Conservation (phyloP, 768 basidiomycete species). For the Dacryopinax primogenitus region DNA sequence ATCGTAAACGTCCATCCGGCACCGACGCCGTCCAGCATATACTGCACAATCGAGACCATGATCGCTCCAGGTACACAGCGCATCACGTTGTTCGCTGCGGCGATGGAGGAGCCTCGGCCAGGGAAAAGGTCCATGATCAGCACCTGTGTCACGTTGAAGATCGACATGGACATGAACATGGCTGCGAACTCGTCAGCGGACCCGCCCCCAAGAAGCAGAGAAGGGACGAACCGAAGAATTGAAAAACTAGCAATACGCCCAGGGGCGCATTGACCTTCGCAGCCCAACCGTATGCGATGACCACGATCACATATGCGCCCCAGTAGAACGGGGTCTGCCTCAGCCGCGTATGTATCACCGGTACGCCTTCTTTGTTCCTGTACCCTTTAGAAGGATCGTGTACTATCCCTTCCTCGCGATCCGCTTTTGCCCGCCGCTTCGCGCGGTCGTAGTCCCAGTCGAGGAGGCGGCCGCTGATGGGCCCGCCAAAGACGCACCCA, state of each 20-base stretch:
- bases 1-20: conserved; percentile 2
- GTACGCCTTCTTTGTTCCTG: conserved; percentile 21
- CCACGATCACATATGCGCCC: conserved; percentile 11
- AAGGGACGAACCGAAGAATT: conserved; percentile 18
- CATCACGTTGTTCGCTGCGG: conserved; percentile 21
- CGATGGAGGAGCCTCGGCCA: conserved; percentile 24
- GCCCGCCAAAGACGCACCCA: conserved; percentile 51
- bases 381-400: conserved; percentile 7
- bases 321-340: conserved; percentile 18
- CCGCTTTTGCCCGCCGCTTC: conserved; percentile 18
- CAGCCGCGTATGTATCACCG: conserved; percentile 24
- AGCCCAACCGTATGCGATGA: conserved; percentile 23
- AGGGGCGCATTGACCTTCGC: conserved; percentile 19
- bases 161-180: conserved; percentile 14
- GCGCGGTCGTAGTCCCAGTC: conserved; percentile 50
- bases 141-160: conserved; percentile 15
- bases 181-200: background rate
- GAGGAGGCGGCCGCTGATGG: conserved; percentile 46
- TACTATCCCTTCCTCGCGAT: background rate
- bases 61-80: conserved; percentile 18
- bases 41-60: conserved; percentile 6
- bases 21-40: background rate
- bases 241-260: conserved; percentile 21
- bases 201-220: background rate
- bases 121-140: conserved; percentile 27